Conservation (phyloP, 768 basidiomycete genomes). For the Pulveroboletus sp. region DNA sequence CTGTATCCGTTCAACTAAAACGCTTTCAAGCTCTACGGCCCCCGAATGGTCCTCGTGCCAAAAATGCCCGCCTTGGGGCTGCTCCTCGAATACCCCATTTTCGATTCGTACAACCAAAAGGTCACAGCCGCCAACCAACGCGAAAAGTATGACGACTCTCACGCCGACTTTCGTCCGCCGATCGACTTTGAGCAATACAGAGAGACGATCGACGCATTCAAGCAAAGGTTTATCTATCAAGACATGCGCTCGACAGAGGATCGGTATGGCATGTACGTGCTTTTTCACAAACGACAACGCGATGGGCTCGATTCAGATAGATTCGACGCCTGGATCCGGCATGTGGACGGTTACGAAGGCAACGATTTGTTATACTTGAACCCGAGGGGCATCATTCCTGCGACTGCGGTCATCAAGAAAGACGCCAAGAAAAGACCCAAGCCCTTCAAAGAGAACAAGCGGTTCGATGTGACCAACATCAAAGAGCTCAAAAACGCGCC, state of each 20-base stretch:
- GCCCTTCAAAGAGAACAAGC: slow-evolving; percentile 66
- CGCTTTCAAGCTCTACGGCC: slow-evolving; percentile 66
- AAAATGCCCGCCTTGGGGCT: slow-evolving; percentile 96
- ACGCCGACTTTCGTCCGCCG: slow-evolving; percentile 63
- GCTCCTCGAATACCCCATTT: slow-evolving; percentile 84
- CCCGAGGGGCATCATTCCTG: slow-evolving; percentile 72
- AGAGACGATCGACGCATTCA: slow-evolving; percentile 77
- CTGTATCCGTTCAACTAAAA: not conserved
- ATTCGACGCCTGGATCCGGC: slow-evolving; percentile 83
- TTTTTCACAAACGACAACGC: not conserved
- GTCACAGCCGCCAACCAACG: slow-evolving; percentile 41
- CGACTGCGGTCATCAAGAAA: slow-evolving; percentile 61
- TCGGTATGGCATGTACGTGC: slow-evolving; percentile 66
- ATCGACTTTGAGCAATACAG: slow-evolving; percentile 71
- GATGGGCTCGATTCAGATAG: slow-evolving; percentile 33
- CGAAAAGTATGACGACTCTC: slow-evolving; percentile 45
- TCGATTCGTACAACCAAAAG: slow-evolving; percentile 70
- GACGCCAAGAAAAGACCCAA: slow-evolving; percentile 49
- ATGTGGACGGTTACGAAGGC: slow-evolving; percentile 73
- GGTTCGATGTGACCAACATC: slow-evolving; percentile 60
- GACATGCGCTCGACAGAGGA: slow-evolving; percentile 86
- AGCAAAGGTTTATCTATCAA: slow-evolving; percentile 81
- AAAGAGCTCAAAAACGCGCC: slow-evolving; percentile 28
- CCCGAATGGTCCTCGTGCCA: slow-evolving; percentile 76
- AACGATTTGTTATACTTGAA: slow-evolving; percentile 79